Evolutionary conservation across 169 alveolate genomes (phyloP).

Genomic region (Eimeria acervulina): DNA sequence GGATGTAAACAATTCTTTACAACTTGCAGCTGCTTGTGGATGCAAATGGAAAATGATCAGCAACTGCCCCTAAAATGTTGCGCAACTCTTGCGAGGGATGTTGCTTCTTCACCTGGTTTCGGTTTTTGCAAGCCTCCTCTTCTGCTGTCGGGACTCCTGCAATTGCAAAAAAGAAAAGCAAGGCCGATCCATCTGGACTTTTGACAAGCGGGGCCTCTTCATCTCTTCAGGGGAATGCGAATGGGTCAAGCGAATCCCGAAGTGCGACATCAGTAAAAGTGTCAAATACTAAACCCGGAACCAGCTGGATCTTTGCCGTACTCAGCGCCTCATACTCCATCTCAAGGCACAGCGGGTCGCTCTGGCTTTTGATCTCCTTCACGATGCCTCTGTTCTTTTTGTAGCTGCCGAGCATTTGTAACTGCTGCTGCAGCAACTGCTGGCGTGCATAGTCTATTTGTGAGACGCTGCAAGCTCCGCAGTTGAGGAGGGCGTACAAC

Average conservation of each 20-base stretch:
- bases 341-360: conserved; percentile 65
- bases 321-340: background rate
- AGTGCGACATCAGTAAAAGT: background rate
- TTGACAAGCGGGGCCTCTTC: background rate
- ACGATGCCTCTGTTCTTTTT: conserved; percentile 5
- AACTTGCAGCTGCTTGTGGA: background rate
- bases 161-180: background rate
- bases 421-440: conserved; percentile 70
- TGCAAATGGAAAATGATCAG: background rate
- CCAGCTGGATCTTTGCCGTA: background rate
- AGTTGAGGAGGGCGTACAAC: conserved; percentile 82
- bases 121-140: background rate
- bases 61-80: background rate
- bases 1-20: background rate
- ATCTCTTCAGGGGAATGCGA: background rate
- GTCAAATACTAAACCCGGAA: background rate
- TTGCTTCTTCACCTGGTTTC: conserved; percentile 7
- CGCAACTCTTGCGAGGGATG: background rate
- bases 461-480: conserved; percentile 77
- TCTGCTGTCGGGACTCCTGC: background rate
- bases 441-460: conserved; percentile 73
- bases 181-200: background rate
- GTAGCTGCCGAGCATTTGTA: conserved; percentile 44
- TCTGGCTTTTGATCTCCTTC: conserved; percentile 12
- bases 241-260: background rate